Percentiles rank a stretch among this genome's conserved stretches.
Conservation (phyloP, 1,139 yeast genomes). For the Lodderomyces jiufengensis region DNA sequence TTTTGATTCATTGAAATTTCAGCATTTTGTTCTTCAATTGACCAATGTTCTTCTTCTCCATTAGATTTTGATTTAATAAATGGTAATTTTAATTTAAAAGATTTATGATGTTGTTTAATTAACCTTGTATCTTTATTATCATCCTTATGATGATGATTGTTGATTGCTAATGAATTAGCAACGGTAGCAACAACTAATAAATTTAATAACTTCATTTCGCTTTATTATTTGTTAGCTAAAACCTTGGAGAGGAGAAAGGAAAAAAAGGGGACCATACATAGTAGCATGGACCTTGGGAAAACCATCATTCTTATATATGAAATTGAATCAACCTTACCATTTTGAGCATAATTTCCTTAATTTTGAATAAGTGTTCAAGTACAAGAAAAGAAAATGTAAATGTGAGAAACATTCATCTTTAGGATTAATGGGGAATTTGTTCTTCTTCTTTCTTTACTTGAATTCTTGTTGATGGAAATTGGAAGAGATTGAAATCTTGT, state of each 20-base stretch:
- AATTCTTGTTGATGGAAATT: no score
- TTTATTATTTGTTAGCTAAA: not conserved
- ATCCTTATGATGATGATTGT: not conserved
- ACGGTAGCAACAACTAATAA: conserved; percentile 4
- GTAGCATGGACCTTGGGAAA: not conserved
- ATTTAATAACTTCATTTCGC: conserved; percentile 1
- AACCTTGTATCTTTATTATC: not conserved
- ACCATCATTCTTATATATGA: no score
- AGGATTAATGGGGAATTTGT: no score
- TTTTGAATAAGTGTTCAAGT: no score
- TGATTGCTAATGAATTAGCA: conserved; percentile 5
- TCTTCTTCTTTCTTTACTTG: no score
- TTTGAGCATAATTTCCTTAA: no score
- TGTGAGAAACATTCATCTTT: no score
- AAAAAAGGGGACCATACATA: not conserved
- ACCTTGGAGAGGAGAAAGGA: not conserved
- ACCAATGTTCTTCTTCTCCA: not conserved
- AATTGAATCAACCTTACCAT: no score
- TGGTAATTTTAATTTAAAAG: conserved; percentile 2
- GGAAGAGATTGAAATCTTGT: no score
- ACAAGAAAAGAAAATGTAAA: no score
- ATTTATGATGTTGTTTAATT: conserved; percentile 1
- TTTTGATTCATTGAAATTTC: conserved; percentile 1
- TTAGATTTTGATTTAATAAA: not conserved
- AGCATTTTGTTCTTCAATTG: conserved; percentile 2